Conservation (phyloP, 805 yeast species). For the Zygoascus tannicola region DNA sequence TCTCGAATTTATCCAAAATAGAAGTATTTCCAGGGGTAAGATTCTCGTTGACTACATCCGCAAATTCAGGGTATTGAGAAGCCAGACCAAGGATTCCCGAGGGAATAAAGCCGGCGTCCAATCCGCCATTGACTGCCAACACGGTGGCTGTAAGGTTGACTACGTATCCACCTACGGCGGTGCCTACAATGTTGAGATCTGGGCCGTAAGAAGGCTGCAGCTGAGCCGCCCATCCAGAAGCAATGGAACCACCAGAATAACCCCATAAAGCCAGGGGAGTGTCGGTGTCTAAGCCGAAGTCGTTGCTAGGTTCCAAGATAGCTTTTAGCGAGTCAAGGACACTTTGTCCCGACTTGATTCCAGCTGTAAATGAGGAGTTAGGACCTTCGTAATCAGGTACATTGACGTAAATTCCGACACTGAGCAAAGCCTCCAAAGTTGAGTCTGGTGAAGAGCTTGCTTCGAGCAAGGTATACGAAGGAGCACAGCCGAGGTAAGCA, state of each 20-base stretch:
- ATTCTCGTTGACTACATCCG: conserved; percentile 8
- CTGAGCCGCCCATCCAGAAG: conserved; percentile 48
- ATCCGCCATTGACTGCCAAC: conserved; percentile 11
- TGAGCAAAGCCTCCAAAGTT: conserved; percentile 11
- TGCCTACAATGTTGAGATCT: conserved; percentile 20
- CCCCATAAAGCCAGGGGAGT: conserved; percentile 71
- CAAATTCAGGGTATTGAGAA: conserved; percentile 16
- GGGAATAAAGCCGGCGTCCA: conserved; percentile 18
- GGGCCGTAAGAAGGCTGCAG: conserved; percentile 21
- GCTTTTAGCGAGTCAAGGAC: conserved; percentile 24
- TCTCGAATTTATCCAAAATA: conserved; percentile 4
- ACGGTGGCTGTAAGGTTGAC: conserved; percentile 17
- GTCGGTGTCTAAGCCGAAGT: conserved; percentile 28
- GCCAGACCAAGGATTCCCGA: conserved; percentile 21
- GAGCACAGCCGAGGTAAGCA: conserved; percentile 21
- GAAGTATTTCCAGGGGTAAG: conserved; percentile 2
- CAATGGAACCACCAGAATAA: conserved; percentile 58
- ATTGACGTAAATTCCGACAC: conserved; percentile 13
- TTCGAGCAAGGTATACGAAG: conserved; percentile 19
- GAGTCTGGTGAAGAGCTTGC: conserved; percentile 8
- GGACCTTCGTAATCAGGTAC: conserved; percentile 26
- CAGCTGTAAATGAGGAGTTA: conserved; percentile 22
- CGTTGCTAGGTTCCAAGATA: conserved; percentile 9
- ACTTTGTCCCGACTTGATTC: conserved; percentile 20
- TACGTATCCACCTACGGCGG: conserved; percentile 24